phyloP scores from a whole-genome alignment of 495 filamentous ascomycete genomes.

The Penicillium fimorum region DNA sequence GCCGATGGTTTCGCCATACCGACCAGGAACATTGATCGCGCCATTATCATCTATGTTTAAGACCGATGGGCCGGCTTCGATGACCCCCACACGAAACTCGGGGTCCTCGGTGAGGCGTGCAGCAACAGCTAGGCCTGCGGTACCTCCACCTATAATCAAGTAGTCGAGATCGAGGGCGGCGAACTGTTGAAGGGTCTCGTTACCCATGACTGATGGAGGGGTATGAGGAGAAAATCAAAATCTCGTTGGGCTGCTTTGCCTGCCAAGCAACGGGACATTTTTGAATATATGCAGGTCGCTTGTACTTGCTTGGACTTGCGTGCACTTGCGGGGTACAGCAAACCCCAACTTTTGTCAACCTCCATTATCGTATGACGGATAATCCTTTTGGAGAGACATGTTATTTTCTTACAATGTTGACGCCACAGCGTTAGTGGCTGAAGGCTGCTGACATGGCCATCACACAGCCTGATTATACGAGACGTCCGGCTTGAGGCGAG shows the following conservation, averaged over 20 bases:
- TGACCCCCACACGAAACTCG: slow-evolving; percentile 39
- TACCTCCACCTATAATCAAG: slow-evolving; percentile 39
- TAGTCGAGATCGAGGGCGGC: slow-evolving; percentile 34
- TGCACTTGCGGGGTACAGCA: not conserved
- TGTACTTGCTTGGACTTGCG: not conserved
- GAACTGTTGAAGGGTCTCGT: slow-evolving; percentile 1
- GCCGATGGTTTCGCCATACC: slow-evolving; percentile 40
- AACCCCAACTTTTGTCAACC: not conserved
- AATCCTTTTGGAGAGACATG: too few relatives aligned
- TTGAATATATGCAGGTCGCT: not conserved
- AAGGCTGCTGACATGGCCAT: not conserved
- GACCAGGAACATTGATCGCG: slow-evolving; percentile 41
- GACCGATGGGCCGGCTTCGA: slow-evolving; percentile 46
- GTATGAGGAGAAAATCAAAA: not conserved
- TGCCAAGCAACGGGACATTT: not conserved
- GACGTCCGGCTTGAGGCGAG: not conserved
- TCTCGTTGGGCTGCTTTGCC: not conserved
- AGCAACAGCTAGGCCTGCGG: slow-evolving; percentile 35
- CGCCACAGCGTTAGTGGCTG: not conserved
- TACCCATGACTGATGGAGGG: not conserved
- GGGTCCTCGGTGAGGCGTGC: slow-evolving; percentile 49
- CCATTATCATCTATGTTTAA: slow-evolving; percentile 32
- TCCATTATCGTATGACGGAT: not conserved
- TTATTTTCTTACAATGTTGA: not conserved
- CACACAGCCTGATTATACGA: not conserved